Conservation (phyloP, 2,329 filamentous ascomycete genomes). For the Ustulina deusta region DNA sequence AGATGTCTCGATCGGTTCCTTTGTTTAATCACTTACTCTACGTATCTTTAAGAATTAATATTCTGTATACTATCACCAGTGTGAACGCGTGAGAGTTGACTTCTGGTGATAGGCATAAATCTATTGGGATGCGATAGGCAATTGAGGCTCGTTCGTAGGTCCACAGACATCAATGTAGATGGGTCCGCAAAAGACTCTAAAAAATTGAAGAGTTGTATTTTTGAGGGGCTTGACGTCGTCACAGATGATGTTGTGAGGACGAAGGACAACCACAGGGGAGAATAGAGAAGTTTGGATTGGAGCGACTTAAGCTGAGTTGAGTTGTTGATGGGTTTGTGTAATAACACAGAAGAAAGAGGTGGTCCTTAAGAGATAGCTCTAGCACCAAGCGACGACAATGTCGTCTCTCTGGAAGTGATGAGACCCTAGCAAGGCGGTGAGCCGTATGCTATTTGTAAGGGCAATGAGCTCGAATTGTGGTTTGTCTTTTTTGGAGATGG, state of each 20-base stretch:
- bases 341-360: slow-evolving; percentile 24
- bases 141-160: slow-evolving; percentile 66
- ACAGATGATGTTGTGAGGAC: slow-evolving; percentile 37
- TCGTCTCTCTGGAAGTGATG: slow-evolving; percentile 36
- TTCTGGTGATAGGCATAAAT: slow-evolving; percentile 69
- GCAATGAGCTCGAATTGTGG: slow-evolving; percentile 39
- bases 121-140: slow-evolving; percentile 68
- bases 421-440: slow-evolving; percentile 41
- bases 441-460: slow-evolving; percentile 43
- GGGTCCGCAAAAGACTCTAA: slow-evolving; percentile 46
- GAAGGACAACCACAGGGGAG: slow-evolving; percentile 22
- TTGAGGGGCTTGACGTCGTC: slow-evolving; percentile 40
- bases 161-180: slow-evolving; percentile 70
- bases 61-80: slow-evolving; percentile 69
- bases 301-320: slow-evolving; percentile 30
- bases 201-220: slow-evolving; percentile 37
- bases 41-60: slow-evolving; percentile 55
- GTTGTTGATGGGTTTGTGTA: slow-evolving; percentile 23
- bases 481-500: slow-evolving; percentile 39
- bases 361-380: slow-evolving; percentile 23
- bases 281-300: slow-evolving; percentile 24
- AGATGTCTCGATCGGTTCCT: neutral
- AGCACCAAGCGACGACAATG: slow-evolving; percentile 23
- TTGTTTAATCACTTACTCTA: slow-evolving; percentile 47
- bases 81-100: slow-evolving; percentile 65